Percentiles rank a stretch among this genome's conserved stretches.
phyloP scores from a whole-genome alignment of 2,329 filamentous ascomycete genomes.

The Ambrosiella xylebori region DNA sequence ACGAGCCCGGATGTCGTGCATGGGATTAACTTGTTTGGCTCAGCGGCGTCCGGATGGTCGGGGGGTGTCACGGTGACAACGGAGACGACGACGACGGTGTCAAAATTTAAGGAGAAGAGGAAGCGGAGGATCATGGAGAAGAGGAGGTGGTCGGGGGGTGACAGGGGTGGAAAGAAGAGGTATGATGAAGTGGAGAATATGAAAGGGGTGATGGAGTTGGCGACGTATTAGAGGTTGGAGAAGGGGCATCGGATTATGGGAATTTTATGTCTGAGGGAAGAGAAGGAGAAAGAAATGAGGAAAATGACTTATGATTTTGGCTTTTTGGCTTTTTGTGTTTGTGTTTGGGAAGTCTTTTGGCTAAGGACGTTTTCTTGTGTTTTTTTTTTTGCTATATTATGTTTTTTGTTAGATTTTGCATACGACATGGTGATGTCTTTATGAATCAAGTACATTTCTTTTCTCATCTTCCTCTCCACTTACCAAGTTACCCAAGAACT shows the following conservation, averaged over 20 bases:
- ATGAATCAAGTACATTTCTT: neutral
- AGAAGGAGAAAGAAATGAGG: too few species aligned
- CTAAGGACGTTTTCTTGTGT: neutral
- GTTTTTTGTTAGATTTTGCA: neutral
- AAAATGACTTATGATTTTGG: neutral
- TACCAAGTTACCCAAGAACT: neutral
- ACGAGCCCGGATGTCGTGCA: neutral
- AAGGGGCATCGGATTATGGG: neutral
- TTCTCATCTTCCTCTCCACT: neutral
- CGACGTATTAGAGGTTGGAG: neutral
- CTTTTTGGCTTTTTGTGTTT: neutral
- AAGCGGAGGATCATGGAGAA: neutral
- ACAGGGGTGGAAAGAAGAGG: neutral
- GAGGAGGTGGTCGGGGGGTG: neutral
- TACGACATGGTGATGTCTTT: neutral
- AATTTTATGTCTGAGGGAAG: too few species aligned
- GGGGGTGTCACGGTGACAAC: neutral
- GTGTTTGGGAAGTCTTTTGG: neutral
- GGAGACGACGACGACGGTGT: conserved; percentile 3
- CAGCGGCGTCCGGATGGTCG: neutral
- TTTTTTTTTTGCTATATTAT: neutral
- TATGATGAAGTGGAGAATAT: neutral
- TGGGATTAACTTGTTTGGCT: conserved; percentile 4
- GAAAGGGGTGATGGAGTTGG: neutral
- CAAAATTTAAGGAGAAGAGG: neutral